Percentiles rank a stretch among this genome's conserved stretches.
Conservation (phyloP, 495 filamentous ascomycete genomes). For the Penicillium nucicola region DNA sequence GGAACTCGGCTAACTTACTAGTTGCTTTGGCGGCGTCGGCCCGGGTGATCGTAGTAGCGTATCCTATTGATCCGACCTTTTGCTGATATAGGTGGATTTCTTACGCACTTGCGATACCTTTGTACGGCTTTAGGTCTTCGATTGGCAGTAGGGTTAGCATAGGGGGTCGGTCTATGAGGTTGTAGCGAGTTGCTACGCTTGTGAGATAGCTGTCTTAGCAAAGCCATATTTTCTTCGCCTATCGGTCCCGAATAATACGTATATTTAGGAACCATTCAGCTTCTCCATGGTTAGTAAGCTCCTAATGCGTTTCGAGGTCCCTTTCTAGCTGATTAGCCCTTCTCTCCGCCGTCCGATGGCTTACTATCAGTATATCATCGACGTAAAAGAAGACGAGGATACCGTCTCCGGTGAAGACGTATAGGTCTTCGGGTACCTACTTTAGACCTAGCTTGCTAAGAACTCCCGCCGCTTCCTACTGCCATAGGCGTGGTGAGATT, state of each 20-base stretch:
- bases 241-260: constrained; percentile 9
- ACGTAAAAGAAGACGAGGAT: constrained; percentile 24
- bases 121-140: not conserved
- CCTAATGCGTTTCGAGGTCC: constrained; percentile 1
- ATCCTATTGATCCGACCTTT: constrained; percentile 24
- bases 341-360: not conserved
- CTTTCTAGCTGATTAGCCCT: not conserved
- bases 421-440: constrained; percentile 13
- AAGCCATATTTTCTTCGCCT: constrained; percentile 13
- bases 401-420: constrained; percentile 10
- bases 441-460: constrained; percentile 14
- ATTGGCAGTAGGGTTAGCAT: constrained; percentile 5
- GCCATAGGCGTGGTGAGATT: constrained; percentile 19
- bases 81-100: constrained; percentile 17
- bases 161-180: constrained; percentile 1
- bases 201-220: constrained; percentile 19
- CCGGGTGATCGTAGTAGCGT: constrained; percentile 18
- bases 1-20: constrained; percentile 13
- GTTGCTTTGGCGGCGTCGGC: constrained; percentile 15
- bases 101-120: not conserved
- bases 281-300: constrained; percentile 8
- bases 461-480: constrained; percentile 14
- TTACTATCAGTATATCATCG: constrained; percentile 13
- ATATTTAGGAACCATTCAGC: constrained; percentile 18
- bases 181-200: constrained; percentile 9